Evolutionary conservation across 163 green algal species (phyloP), one percentile per base, ranked within the genome.

Genomic region (Chloromonas sp.): DNA sequence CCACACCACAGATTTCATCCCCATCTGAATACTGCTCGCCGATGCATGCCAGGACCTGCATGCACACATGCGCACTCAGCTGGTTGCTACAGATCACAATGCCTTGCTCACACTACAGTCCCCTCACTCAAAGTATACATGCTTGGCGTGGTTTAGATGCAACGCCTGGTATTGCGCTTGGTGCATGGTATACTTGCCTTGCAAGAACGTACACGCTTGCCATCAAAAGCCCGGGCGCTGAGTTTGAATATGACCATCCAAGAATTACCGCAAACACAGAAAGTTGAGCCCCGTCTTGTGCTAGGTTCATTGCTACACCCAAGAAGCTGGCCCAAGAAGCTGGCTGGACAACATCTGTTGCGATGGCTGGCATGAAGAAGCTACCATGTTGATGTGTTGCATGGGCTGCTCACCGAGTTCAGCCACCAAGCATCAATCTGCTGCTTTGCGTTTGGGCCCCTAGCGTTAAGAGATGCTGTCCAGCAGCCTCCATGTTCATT

Each of bases 21-120:
- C 95, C 93, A 60, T 99, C 97, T 3, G 93, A 92, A 87, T 99
- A 99, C 92, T 99, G 97, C 93, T 99, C 97, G 15, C 97, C 97
- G 71, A 99, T 98, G 88, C 96, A 94, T n/a, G 94, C 96, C 82
- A 99, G 93, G 84, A 98, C 87, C 94, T 97, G 93, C 78, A 82
- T 60, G 74, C 14, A 58, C 71, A 59, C 15, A 36, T 36, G 71
- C 71, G 36, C 36, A 36, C 36, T 36, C 36, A 36, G 36, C 36
- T 36, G 36, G 36, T 36, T 36, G 36, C 36, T 36, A 36, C 36
- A 36, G 36, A 36, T 36, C 36, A 36, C 36, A 36, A 77, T 77
- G 70, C 70, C 11, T 77, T 77, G 70, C 11, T 77, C 70, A 77
- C 70, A 77, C 11, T 77, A 61, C 78, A 36, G n/a, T 61, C 8